Evolutionary conservation across 257 asterid species (phyloP).

Genomic region (Fraxinus anomala): DNA sequence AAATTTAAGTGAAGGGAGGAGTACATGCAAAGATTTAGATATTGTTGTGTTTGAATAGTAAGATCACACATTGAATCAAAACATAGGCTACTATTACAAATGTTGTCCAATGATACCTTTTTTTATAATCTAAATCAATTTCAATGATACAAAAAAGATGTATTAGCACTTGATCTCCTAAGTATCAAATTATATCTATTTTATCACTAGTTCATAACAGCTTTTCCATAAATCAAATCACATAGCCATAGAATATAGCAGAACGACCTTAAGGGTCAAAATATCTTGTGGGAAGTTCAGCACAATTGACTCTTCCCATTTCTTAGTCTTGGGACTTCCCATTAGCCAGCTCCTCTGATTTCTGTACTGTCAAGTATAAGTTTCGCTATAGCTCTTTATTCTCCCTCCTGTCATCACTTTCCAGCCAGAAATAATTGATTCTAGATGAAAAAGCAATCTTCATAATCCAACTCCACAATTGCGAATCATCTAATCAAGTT

Average conservation of each 20-base stretch:
- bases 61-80: background rate
- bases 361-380: background rate
- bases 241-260: background rate
- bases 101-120: background rate
- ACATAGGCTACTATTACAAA: background rate
- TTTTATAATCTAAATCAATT: background rate
- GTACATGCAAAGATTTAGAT: background rate
- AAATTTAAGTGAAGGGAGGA: background rate
- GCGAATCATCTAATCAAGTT: background rate
- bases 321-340: background rate
- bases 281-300: background rate
- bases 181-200: background rate
- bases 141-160: background rate
- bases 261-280: background rate
- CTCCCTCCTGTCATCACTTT: background rate
- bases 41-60: background rate
- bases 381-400: background rate
- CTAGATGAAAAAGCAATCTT: slow-evolving; percentile 2
- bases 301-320: background rate
- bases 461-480: background rate
- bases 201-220: background rate
- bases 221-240: background rate
- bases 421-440: background rate
- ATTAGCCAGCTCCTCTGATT: background rate
- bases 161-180: background rate